Conservation (phyloP, 1,139 yeast species). For the Magnusiomyces clavatus region DNA sequence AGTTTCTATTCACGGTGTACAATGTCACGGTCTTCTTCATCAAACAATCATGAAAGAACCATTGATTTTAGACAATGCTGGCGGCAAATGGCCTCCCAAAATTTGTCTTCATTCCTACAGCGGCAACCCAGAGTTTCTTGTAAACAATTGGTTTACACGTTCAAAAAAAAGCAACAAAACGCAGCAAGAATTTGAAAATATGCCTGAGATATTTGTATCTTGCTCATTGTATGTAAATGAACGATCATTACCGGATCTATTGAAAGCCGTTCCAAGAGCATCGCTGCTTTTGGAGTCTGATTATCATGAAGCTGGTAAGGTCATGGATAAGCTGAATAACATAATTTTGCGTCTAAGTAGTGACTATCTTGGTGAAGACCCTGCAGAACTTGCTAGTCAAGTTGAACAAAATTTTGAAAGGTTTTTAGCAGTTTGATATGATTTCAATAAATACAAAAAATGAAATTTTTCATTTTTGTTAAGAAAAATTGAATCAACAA, state of each 20-base stretch:
- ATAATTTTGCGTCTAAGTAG: conserved; percentile 6
- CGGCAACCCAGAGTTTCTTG: conserved; percentile 65
- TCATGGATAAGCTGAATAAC: conserved; percentile 19
- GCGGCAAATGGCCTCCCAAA: conserved; percentile 22
- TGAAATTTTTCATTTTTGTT: no score
- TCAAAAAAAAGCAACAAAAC: conserved; percentile 23
- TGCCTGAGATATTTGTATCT: conserved; percentile 37
- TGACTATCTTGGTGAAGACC: conserved; percentile 7
- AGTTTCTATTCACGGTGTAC: conserved; percentile 80
- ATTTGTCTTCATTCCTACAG: conserved; percentile 76
- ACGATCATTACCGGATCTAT: conserved; percentile 25
- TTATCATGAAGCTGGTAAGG: conserved; percentile 28
- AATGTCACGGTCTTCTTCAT: conserved; percentile 55
- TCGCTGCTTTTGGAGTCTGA: conserved; percentile 52
- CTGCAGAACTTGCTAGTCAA: conserved; percentile 7
- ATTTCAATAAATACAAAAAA: background rate
- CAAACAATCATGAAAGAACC: conserved; percentile 36
- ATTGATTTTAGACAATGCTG: background rate
- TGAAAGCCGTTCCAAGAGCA: conserved; percentile 31
- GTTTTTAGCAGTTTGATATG: conserved; percentile 3
- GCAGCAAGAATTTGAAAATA: background rate
- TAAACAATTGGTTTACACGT: conserved; percentile 43
- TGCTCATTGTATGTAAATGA: conserved; percentile 57
- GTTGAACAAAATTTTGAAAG: conserved; percentile 11
- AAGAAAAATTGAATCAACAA: no score